These are phyloP conservation scores for Leccinum pachyderme DNA, from an alignment of 1,284 basidiomycete genomes.

Conservation along the genomic window DNA sequence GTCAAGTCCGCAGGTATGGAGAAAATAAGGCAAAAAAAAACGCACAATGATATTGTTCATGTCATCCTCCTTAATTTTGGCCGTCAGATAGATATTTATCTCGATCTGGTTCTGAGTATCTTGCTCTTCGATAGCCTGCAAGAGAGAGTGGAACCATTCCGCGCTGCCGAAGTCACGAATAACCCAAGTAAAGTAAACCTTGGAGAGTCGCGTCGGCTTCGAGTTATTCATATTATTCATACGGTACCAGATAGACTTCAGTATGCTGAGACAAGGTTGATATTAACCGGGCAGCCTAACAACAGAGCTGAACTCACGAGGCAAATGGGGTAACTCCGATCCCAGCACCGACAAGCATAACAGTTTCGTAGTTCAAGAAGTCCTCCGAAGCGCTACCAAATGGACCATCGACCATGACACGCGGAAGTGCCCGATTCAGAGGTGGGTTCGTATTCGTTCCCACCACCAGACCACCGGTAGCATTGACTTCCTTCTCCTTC, in stretches of 20 bases:
- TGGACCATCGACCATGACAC: slow-evolving; percentile 88
- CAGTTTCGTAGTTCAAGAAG: slow-evolving; percentile 82
- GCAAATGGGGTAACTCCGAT: slow-evolving; percentile 94
- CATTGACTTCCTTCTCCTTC: slow-evolving; percentile 44
- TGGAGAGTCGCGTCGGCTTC: slow-evolving; percentile 74
- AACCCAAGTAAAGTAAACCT: slow-evolving; percentile 88
- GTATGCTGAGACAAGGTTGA: slow-evolving; percentile 49
- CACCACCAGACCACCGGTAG: slow-evolving; percentile 55
- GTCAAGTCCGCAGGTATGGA: slow-evolving; percentile 1
- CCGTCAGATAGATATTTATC: slow-evolving; percentile 90
- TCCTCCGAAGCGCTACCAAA: slow-evolving; percentile 86
- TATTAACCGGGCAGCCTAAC: slow-evolving; percentile 1
- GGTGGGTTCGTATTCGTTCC: slow-evolving; percentile 57
- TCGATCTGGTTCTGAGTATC: slow-evolving; percentile 81
- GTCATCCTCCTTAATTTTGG: slow-evolving; percentile 84
- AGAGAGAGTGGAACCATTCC: slow-evolving; percentile 92
- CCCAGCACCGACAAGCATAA: slow-evolving; percentile 83
- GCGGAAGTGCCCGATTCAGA: slow-evolving; percentile 71
- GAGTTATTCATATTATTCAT: slow-evolving; percentile 78
- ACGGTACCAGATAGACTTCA: slow-evolving; percentile 94
- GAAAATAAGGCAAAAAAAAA: slow-evolving; percentile 7
- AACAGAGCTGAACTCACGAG: slow-evolving; percentile 49
- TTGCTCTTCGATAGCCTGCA: slow-evolving; percentile 89
- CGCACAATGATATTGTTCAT: slow-evolving; percentile 84
- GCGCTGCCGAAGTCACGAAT: slow-evolving; percentile 84